These are phyloP conservation scores for Penicillium macrosclerotiorum DNA, from an alignment of 495 filamentous ascomycete genomes.

Conservation along the genomic window DNA sequence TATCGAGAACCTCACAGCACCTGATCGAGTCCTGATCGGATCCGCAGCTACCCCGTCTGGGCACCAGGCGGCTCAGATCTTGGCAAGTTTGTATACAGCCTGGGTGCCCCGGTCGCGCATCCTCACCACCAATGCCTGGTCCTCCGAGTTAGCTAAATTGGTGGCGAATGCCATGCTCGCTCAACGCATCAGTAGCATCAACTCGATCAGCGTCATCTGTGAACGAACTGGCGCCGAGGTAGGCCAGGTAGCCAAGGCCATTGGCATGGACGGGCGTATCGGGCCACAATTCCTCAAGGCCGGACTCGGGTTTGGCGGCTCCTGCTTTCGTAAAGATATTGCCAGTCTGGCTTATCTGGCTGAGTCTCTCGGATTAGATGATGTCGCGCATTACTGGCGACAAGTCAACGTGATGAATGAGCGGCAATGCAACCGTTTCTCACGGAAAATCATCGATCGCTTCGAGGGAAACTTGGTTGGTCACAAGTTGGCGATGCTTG, in stretches of 20 bases:
- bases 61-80: conserved; percentile 56
- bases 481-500: conserved; percentile 73
- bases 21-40: conserved; percentile 77
- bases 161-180: conserved; percentile 81
- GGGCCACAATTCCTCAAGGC: conserved; percentile 75
- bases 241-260: conserved; percentile 66
- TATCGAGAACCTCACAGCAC: conserved; percentile 64
- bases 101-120: conserved; percentile 70
- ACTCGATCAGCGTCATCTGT: conserved; percentile 77
- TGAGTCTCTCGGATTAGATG: conserved; percentile 63
- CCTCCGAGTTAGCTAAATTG: conserved; percentile 76
- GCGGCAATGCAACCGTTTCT: conserved; percentile 68
- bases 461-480: conserved; percentile 66
- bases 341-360: conserved; percentile 73
- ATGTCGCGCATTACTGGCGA: conserved; percentile 77
- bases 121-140: conserved; percentile 73
- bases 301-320: conserved; percentile 76
- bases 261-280: conserved; percentile 69
- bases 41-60: conserved; percentile 57
- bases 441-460: conserved; percentile 58
- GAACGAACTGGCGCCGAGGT: conserved; percentile 76
- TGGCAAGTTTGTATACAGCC: conserved; percentile 64
- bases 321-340: conserved; percentile 82
- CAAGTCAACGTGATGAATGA: conserved; percentile 75
- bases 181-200: conserved; percentile 82